Percentiles rank a stretch among this genome's conserved stretches.
Evolutionary conservation across 2,329 filamentous ascomycete genomes (phyloP).

Genomic region (Dothistroma septosporum): DNA sequence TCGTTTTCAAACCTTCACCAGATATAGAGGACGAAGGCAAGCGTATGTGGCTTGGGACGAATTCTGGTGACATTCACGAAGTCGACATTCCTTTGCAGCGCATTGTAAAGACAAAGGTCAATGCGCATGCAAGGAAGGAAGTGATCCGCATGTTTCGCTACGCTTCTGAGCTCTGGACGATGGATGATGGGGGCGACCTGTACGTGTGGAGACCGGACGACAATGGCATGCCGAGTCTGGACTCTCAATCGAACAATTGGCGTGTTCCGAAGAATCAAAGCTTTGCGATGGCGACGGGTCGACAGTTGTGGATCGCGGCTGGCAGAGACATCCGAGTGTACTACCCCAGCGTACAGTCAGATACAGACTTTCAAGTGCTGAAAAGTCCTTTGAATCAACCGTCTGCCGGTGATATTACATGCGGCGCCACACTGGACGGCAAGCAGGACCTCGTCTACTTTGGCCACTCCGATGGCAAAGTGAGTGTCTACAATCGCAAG

Average conservation of each 20-base stretch:
- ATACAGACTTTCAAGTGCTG: conserved; percentile 69
- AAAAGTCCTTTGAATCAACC: conserved; percentile 66
- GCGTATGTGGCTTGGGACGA: conserved; percentile 85
- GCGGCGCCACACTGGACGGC: conserved; percentile 69
- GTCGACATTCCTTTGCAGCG: conserved; percentile 73
- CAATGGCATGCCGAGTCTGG: conserved; percentile 69
- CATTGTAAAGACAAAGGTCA: conserved; percentile 63
- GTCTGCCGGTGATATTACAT: conserved; percentile 79
- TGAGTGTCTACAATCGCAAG: conserved; percentile 81
- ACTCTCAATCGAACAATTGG: conserved; percentile 70
- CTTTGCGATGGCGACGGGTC: conserved; percentile 82
- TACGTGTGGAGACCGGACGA: conserved; percentile 78
- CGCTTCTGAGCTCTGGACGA: conserved; percentile 84
- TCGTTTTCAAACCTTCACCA: conserved; percentile 79
- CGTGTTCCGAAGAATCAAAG: conserved; percentile 76
- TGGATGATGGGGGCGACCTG: conserved; percentile 84
- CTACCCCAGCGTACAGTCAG: conserved; percentile 64
- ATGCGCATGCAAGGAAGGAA: conserved; percentile 72
- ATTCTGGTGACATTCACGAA: conserved; percentile 81
- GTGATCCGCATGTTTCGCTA: conserved; percentile 82
- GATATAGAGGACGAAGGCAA: conserved; percentile 76
- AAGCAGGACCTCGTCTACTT: conserved; percentile 79
- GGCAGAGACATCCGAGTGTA: conserved; percentile 87
- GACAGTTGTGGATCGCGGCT: conserved; percentile 79
- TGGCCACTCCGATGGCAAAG: conserved; percentile 88